Evolutionary conservation across 2,329 filamentous ascomycete species (phyloP).

Genomic region (Fusarium sp.): DNA sequence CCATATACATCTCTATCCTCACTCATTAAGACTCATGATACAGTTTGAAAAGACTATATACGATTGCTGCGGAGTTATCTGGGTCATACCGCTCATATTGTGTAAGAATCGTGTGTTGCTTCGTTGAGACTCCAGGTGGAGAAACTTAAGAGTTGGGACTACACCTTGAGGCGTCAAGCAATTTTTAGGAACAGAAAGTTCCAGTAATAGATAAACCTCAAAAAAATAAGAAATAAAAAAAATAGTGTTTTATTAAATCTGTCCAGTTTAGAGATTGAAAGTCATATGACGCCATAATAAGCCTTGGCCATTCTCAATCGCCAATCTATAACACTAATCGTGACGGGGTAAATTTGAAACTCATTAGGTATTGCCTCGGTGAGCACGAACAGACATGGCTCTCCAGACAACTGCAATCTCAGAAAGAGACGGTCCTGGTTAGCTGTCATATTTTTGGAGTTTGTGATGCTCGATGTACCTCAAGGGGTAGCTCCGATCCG

Average conservation of each 20-base stretch:
- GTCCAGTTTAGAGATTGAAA: not conserved
- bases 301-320: not conserved
- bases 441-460: not conserved
- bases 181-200: not conserved
- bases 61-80: no score
- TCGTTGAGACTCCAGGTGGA: not conserved
- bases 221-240: no score
- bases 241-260: not conserved
- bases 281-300: not conserved
- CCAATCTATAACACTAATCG: not conserved
- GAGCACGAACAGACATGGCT: not conserved
- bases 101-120: not conserved
- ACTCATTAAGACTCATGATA: not conserved
- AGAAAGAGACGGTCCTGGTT: not conserved
- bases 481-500: not conserved
- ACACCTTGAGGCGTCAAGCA: not conserved
- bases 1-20: no score
- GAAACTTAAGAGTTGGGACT: not conserved
- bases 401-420: not conserved
- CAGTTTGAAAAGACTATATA: no score
- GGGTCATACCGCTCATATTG: not conserved
- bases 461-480: not conserved
- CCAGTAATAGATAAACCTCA: no score
- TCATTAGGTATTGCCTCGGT: not conserved
- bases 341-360: not conserved